phyloP scores from a whole-genome alignment of 371 early-diverging fungal species.

The Actinomortierella ambigua region DNA sequence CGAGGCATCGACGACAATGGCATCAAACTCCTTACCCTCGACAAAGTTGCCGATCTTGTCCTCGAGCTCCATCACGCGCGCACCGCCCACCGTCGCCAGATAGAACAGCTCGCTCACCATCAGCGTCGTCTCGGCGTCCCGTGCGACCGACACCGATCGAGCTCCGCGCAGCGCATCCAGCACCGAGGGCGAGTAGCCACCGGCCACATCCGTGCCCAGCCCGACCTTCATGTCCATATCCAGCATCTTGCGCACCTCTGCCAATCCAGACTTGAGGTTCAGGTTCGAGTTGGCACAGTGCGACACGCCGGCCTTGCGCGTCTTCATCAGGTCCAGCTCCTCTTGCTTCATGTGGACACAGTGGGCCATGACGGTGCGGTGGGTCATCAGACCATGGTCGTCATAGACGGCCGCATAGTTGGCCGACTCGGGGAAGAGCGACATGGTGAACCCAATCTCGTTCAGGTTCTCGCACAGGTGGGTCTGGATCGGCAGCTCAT shows the following conservation, averaged over 20 bases:
- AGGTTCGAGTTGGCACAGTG: conserved; percentile 96
- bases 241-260: conserved; percentile 79
- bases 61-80: conserved; percentile 74
- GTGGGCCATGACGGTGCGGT: conserved; percentile 88
- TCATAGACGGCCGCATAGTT: conserved; percentile 84
- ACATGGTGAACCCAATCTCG: conserved; percentile 75
- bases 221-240: conserved; percentile 79
- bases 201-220: conserved; percentile 92
- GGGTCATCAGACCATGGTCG: conserved; percentile 66
- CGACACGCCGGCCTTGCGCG: conserved; percentile 71
- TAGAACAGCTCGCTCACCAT: conserved; percentile 75
- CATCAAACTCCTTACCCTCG: conserved; percentile 89
- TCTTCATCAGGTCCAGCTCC: conserved; percentile 69
- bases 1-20: conserved; percentile 74
- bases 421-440: conserved; percentile 70
- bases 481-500: conserved; percentile 75
- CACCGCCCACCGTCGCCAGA: conserved; percentile 91
- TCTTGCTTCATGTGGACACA: conserved; percentile 83
- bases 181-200: conserved; percentile 84
- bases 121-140: conserved; percentile 46
- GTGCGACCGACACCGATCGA: conserved; percentile 68
- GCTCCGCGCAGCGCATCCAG: conserved; percentile 85
- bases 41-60: conserved; percentile 80
- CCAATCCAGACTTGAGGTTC: conserved; percentile 79
- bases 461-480: conserved; percentile 84